Evolutionary conservation across 805 yeast species (phyloP), one percentile per base, ranked within the genome.

Genomic region (Kregervanrija fluxuum): DNA sequence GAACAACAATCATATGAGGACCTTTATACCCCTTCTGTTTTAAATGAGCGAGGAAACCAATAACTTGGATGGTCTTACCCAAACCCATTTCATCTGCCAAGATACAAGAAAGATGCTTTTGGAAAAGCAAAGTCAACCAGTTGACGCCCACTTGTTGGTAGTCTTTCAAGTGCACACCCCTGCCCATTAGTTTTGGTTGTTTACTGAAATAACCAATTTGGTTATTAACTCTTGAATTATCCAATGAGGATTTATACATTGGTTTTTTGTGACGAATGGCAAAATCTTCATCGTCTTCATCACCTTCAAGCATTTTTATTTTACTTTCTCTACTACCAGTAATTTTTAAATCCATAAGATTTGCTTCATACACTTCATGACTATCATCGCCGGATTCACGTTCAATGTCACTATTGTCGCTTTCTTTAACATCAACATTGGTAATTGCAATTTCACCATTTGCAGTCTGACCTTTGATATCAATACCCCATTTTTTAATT

Each of bases 71-170:
- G 0, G 99, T 93, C 61, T 93, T 93, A 48, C 99, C 99, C 40
- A 93, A 70, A 5, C 95, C 99, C 99, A 93, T 93, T 62, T 93
- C 99, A 67, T 93, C 99, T 0, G 99, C 99, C 40, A 93, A 69
- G 45, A 93, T 93, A 66, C 99, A 90, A 6, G 96, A 88, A 45
- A 93, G 70, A 13, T 79, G 74, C 57, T 84, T 79, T 47, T 77
- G 79, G 61, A 91, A 93, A 30, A 93, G 70, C 44, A 91, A 63
- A 49, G 81, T 74, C 44, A 93, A 69, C 99, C 99, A 93, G 61
- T 93, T 93, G 42, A 93, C 67, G 38, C 99, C 99, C n/a, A 90
- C 95, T 54, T 89, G 93, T 68, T 93, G 99, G 63, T 93, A 93
- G 57, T 79, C 81, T 57, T 91, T 93, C 54, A 93, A 70, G 35